Conservation (phyloP, 1,284 basidiomycete genomes). For the Pseudozyma thailandica region DNA sequence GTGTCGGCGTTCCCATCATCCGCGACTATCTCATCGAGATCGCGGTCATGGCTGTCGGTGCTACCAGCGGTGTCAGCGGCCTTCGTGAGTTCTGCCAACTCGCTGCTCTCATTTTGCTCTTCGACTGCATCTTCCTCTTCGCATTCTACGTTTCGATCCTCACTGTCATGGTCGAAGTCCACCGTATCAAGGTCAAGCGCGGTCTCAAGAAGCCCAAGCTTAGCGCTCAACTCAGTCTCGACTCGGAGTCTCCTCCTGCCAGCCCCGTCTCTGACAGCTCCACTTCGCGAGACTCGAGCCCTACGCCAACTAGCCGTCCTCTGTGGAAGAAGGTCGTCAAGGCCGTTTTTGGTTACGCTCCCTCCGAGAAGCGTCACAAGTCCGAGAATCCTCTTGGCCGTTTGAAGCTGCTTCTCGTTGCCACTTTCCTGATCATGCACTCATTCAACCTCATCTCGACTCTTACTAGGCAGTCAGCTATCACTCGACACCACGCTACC, state of each 20-base stretch:
- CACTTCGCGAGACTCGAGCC: slow-evolving; percentile 41
- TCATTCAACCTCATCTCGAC: slow-evolving; percentile 90
- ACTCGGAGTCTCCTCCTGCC: slow-evolving; percentile 58
- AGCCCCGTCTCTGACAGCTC: slow-evolving; percentile 47
- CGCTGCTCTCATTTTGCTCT: slow-evolving; percentile 83
- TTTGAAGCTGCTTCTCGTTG: slow-evolving; percentile 86
- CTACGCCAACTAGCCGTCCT: slow-evolving; percentile 36
- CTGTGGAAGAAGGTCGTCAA: slow-evolving; percentile 53
- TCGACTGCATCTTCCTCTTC: slow-evolving; percentile 89
- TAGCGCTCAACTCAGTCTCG: slow-evolving; percentile 59
- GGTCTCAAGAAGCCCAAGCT: slow-evolving; percentile 66
- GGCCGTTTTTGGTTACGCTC: slow-evolving; percentile 71
- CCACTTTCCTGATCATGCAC: slow-evolving; percentile 68
- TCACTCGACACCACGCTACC: slow-evolving; percentile 72
- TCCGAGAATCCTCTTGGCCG: slow-evolving; percentile 80
- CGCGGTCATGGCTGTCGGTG: slow-evolving; percentile 85
- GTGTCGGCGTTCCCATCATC: slow-evolving; percentile 83
- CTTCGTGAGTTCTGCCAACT: slow-evolving; percentile 94
- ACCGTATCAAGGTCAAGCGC: slow-evolving; percentile 74
- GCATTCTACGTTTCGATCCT: slow-evolving; percentile 90
- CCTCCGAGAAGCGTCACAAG: slow-evolving; percentile 71
- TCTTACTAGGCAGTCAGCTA: slow-evolving; percentile 78
- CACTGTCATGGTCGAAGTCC: slow-evolving; percentile 89
- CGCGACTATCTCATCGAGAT: slow-evolving; percentile 94
- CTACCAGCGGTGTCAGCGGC: slow-evolving; percentile 86